These are phyloP conservation scores for Urochloa ruziziensis DNA, from an alignment of 176 grass and related monocot species.

Conservation along the genomic window DNA sequence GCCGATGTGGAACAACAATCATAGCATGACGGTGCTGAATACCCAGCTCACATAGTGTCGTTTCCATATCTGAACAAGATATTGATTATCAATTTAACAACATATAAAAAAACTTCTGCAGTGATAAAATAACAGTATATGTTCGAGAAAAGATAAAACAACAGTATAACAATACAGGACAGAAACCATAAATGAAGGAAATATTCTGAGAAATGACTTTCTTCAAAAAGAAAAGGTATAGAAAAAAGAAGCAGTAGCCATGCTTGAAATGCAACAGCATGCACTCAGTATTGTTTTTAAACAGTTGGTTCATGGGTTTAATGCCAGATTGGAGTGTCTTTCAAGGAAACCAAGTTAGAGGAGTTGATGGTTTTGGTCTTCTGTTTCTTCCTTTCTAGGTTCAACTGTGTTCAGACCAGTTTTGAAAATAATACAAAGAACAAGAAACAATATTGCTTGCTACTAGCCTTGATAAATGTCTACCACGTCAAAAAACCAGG, in stretches of 20 bases:
- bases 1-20: constrained; percentile 69
- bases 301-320: neutral
- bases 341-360: neutral
- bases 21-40: constrained; percentile 85
- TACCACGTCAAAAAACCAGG: neutral
- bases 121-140: no score
- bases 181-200: neutral
- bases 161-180: neutral
- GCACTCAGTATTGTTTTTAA: neutral
- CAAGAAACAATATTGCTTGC: neutral
- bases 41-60: constrained; percentile 65
- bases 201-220: neutral
- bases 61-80: constrained; percentile 67
- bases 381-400: neutral
- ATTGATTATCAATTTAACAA: constrained; percentile 15
- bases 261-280: constrained; percentile 7
- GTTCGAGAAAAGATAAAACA: no score
- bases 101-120: constrained; percentile 18
- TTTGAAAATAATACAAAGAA: neutral
- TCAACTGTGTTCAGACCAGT: neutral
- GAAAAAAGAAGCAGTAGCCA: neutral
- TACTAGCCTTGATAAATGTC: neutral
- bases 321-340: neutral
- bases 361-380: neutral
- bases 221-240: neutral